Evolutionary conservation across 306 rosid genomes (phyloP).

Genomic region (Lathyrus oleraceus): DNA sequence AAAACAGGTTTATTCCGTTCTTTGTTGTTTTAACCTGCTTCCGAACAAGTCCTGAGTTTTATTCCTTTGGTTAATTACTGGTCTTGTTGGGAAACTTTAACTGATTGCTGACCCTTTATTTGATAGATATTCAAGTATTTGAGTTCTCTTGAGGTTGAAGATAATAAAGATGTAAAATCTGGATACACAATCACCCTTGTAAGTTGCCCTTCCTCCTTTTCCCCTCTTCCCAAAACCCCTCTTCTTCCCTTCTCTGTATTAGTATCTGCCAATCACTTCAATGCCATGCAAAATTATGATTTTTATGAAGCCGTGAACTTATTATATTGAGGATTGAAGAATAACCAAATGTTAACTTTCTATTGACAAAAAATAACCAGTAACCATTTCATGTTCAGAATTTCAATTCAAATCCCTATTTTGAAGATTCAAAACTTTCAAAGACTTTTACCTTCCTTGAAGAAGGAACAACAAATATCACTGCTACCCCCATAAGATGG

Average conservation of each 20-base stretch:
- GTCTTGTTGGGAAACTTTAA: constrained; percentile 6
- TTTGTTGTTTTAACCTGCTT: not conserved
- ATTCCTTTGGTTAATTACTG: constrained; percentile 6
- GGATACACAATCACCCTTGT: constrained; percentile 83
- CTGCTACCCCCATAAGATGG: constrained; percentile 88
- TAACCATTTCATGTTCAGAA: constrained; percentile 53
- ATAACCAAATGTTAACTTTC: not conserved
- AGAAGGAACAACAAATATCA: constrained; percentile 78
- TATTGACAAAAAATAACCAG: not conserved
- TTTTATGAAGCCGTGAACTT: not conserved
- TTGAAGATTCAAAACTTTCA: constrained; percentile 74
- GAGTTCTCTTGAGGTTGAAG: constrained; percentile 64
- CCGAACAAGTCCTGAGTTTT: not conserved
- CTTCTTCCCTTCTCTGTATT: not conserved
- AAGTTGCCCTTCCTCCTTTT: constrained; percentile 41
- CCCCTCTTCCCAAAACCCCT: not conserved
- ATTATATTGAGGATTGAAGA: constrained; percentile 1
- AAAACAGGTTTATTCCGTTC: not conserved
- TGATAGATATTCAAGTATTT: constrained; percentile 83
- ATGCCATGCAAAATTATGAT: not conserved
- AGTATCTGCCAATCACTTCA: not conserved
- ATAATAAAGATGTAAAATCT: constrained; percentile 80
- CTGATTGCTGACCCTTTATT: constrained; percentile 14
- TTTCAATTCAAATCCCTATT: constrained; percentile 84
- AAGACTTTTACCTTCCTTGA: constrained; percentile 87